Percentiles rank a stretch among this genome's conserved stretches.
Evolutionary conservation across 495 filamentous ascomycete species (phyloP).

Genomic region (Penicillium steckii): DNA sequence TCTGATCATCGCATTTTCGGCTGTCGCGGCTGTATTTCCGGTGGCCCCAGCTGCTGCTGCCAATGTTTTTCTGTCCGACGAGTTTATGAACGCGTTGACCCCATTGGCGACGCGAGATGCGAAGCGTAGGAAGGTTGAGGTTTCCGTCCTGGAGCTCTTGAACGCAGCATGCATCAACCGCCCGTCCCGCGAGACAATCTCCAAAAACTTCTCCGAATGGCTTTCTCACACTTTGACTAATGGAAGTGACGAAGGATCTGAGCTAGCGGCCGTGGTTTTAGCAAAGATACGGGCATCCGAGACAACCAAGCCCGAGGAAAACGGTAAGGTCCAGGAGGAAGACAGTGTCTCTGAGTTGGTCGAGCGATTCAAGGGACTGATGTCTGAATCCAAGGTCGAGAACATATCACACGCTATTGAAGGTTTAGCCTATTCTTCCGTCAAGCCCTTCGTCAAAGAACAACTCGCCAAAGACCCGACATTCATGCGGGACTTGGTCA

Average conservation of each 20-base stretch:
- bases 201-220: slow-evolving; percentile 78
- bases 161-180: slow-evolving; percentile 85
- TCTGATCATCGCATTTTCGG: slow-evolving; percentile 78
- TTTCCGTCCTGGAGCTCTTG: slow-evolving; percentile 79
- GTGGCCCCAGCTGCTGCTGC: slow-evolving; percentile 69
- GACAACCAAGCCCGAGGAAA: slow-evolving; percentile 33
- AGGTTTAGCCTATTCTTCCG: slow-evolving; percentile 87
- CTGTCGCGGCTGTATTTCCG: slow-evolving; percentile 82
- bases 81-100: slow-evolving; percentile 69
- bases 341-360: slow-evolving; percentile 69
- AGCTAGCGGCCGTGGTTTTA: slow-evolving; percentile 81
- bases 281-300: slow-evolving; percentile 65
- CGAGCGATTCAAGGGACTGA: slow-evolving; percentile 72
- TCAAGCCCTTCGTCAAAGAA: slow-evolving; percentile 81
- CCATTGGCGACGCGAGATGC: slow-evolving; percentile 69
- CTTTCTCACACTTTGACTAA: slow-evolving; percentile 73
- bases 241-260: slow-evolving; percentile 59
- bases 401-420: slow-evolving; percentile 71
- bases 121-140: slow-evolving; percentile 76
- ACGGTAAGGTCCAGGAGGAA: slow-evolving; percentile 42
- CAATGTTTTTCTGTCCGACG: slow-evolving; percentile 77
- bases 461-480: slow-evolving; percentile 61
- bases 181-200: slow-evolving; percentile 73
- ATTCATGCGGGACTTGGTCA: slow-evolving; percentile 67
- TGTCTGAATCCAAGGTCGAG: slow-evolving; percentile 59